Conservation (phyloP, 2,329 filamentous ascomycete genomes). For the Hymenoscyphus infarciens region DNA sequence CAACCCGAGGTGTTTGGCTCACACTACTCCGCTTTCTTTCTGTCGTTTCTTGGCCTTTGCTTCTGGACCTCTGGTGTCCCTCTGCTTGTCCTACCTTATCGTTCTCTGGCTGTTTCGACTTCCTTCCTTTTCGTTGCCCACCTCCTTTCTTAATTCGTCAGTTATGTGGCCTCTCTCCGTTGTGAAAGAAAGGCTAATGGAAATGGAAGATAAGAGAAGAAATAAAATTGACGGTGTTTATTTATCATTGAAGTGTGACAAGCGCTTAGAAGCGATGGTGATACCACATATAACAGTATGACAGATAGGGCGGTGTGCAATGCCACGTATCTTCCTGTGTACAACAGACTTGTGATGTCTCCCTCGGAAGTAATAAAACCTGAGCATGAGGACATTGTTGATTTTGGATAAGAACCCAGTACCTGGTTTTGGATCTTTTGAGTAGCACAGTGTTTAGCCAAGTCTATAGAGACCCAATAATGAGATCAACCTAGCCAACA, state of each 20-base stretch:
- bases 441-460: background rate
- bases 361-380: background rate
- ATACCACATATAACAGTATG: background rate
- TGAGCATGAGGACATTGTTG: background rate
- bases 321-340: background rate
- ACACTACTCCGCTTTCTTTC: background rate
- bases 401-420: too few relatives aligned
- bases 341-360: background rate
- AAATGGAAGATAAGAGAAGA: background rate
- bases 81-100: constrained; percentile 1
- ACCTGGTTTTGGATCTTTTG: background rate
- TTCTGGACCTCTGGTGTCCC: background rate
- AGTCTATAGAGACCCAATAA: background rate
- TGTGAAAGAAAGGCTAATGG: background rate
- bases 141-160: background rate
- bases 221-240: background rate
- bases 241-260: background rate
- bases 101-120: background rate
- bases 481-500: background rate
- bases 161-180: background rate
- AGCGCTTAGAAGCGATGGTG: background rate
- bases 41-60: background rate
- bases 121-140: background rate
- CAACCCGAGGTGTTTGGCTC: background rate
- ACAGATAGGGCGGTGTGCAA: constrained; percentile 3